Conservation (phyloP, 1,139 yeast species). For the Taphrina flavorubra region DNA sequence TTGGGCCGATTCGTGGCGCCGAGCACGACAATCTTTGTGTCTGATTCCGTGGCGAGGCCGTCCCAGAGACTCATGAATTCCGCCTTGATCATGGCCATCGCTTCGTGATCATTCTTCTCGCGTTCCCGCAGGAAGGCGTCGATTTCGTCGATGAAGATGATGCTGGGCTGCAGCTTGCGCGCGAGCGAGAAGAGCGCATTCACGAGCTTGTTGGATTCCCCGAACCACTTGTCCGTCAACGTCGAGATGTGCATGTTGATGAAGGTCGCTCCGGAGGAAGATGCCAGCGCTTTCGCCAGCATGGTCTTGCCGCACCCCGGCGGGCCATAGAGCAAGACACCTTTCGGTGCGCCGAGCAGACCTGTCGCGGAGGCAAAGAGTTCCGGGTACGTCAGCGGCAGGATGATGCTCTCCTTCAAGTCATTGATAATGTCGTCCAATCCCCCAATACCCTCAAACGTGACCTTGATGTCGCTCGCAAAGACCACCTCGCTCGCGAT, state of each 20-base stretch:
- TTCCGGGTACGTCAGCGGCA: constrained; percentile 67
- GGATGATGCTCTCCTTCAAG: constrained; percentile 81
- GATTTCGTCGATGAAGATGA: constrained; percentile 92
- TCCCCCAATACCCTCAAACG: constrained; percentile 84
- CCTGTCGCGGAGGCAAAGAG: constrained; percentile 60
- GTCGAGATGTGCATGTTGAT: constrained; percentile 91
- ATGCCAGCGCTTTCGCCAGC: constrained; percentile 94
- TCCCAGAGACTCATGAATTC: constrained; percentile 98
- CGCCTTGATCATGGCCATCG: constrained; percentile 92
- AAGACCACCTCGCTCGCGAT: constrained; percentile 78
- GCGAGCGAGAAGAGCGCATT: constrained; percentile 94
- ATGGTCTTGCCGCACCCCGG: constrained; percentile 99
- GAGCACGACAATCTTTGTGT: constrained; percentile 81
- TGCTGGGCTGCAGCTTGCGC: constrained; percentile 88
- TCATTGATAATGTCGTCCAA: constrained; percentile 81
- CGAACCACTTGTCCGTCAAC: constrained; percentile 97
- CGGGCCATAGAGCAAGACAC: constrained; percentile 91
- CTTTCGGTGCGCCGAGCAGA: constrained; percentile 87
- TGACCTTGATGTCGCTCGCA: constrained; percentile 78
- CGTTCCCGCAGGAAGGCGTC: constrained; percentile 92
- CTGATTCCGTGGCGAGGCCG: constrained; percentile 65
- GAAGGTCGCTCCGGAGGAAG: constrained; percentile 90
- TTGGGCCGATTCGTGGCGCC: constrained; percentile 95
- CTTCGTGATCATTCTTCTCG: constrained; percentile 81
- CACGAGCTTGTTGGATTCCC: constrained; percentile 91